Percentiles rank a stretch among this genome's conserved stretches.
phyloP scores from a whole-genome alignment of 176 grass and related monocot genomes.

The Oryza brachyantha region DNA sequence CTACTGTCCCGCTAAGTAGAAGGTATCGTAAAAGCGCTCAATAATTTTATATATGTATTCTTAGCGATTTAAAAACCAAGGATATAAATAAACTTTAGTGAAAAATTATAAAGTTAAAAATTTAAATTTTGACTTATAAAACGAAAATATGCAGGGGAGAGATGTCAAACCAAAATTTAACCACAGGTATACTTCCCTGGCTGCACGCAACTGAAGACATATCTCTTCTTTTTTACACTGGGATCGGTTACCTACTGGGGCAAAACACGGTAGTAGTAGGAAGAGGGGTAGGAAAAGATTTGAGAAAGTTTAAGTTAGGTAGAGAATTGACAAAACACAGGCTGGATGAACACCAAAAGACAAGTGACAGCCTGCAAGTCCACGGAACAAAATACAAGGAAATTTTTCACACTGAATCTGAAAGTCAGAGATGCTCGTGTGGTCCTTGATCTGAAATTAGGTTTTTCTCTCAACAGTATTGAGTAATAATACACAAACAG shows the following conservation, averaged over 20 bases:
- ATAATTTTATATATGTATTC: no score
- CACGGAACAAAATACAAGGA: not conserved
- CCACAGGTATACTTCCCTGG: not conserved
- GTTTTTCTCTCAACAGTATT: not conserved
- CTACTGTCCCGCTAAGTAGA: no score
- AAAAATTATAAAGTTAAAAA: no score
- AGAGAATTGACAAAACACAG: not conserved
- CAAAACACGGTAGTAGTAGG: not conserved
- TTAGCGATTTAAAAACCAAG: no score
- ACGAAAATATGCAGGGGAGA: no score
- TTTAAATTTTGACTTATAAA: no score
- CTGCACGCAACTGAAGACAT: conserved; percentile 11
- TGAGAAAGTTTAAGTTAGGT: not conserved
- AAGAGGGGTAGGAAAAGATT: not conserved
- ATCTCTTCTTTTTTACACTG: not conserved
- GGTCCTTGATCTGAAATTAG: not conserved
- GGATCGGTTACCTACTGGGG: not conserved
- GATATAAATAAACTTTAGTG: no score
- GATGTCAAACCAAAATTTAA: conserved; percentile 16
- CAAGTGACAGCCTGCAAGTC: conserved; percentile 11
- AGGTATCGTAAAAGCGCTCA: no score
- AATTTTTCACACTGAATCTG: not conserved
- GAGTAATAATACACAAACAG: not conserved
- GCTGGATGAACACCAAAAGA: conserved; percentile 6
- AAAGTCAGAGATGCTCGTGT: not conserved